Evolutionary conservation across 768 basidiomycete species (phyloP), one percentile per base, ranked within the genome.

Genomic region (Tephrocybe sp.): DNA sequence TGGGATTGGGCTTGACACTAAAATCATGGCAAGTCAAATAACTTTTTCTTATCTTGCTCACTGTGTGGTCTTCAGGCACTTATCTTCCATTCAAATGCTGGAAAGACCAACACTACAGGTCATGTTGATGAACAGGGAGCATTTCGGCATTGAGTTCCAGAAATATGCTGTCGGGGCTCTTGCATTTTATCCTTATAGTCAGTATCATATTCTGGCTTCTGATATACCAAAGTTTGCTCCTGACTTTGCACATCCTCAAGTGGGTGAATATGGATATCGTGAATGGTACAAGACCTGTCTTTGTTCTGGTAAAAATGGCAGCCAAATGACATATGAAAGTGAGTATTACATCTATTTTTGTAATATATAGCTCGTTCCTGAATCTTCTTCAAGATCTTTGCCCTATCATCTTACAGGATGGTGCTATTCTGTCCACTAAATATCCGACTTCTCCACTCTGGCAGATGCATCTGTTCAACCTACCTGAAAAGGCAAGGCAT

Each of bases 321-420:
- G 21, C 6, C 11, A 25, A 30, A 47, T 47, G 45, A 47, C 45
- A 5, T 38, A 30, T 21, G 26, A 37, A 22, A 47, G 36, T 47
- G 13, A 18, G 26, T 21, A 9, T 9, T 16, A n/a, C n/a, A n/a
- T n/a, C n/a, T n/a, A n/a, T n/a, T n/a, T n/a, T n/a, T n/a, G n/a
- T n/a, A n/a, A n/a, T n/a, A n/a, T n/a, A n/a, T n/a, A n/a, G n/a
- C n/a, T n/a, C n/a, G n/a, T n/a, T n/a, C n/a, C n/a, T n/a, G n/a
- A n/a, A n/a, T n/a, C n/a, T n/a, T n/a, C n/a, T n/a, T n/a, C n/a
- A n/a, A n/a, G n/a, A n/a, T n/a, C n/a, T 25, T 15, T 18, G 16
- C 19, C 21, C 9, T 40, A 6, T 40, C 15, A 13, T 24, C 12
- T 11, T 12, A 15, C 18, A 6, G 27, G 27, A 18, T 40, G 15